These are phyloP conservation scores for Strobilomyces echinocephalus DNA, from an alignment of 768 basidiomycete genomes.

Conservation along the genomic window DNA sequence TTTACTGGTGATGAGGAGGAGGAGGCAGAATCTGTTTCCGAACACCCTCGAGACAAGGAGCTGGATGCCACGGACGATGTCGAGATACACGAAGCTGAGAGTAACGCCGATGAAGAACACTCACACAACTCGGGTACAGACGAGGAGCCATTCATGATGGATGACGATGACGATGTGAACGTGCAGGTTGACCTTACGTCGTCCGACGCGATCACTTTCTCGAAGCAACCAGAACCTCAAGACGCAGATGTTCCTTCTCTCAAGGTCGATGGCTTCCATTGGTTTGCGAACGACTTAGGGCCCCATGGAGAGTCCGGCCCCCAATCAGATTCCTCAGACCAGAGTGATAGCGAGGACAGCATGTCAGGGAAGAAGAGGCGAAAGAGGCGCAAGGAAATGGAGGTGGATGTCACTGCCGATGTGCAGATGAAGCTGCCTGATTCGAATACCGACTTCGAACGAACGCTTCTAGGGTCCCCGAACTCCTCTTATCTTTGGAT, in stretches of 20 bases:
- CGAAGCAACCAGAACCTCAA: background rate
- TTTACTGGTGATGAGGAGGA: constrained; percentile 60
- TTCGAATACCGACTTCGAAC: constrained; percentile 93
- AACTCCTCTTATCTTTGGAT: constrained; percentile 99
- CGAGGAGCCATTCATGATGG: constrained; percentile 15
- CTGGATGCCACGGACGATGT: constrained; percentile 31
- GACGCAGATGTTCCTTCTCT: constrained; percentile 34
- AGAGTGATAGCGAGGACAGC: constrained; percentile 27
- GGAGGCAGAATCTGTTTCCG: constrained; percentile 31
- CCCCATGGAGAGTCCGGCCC: constrained; percentile 34
- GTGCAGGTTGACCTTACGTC: constrained; percentile 19
- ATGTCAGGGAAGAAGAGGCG: constrained; percentile 52
- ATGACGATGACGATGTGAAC: constrained; percentile 8
- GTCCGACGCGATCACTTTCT: background rate
- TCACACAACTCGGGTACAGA: constrained; percentile 7
- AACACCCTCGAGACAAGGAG: constrained; percentile 21
- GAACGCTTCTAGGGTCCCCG: constrained; percentile 86
- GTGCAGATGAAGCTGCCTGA: constrained; percentile 83
- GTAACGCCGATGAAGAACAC: constrained; percentile 9
- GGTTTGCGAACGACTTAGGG: constrained; percentile 45
- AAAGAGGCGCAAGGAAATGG: constrained; percentile 64
- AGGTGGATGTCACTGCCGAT: constrained; percentile 79
- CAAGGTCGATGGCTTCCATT: constrained; percentile 64
- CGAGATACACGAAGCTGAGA: constrained; percentile 18
- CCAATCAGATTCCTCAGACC: constrained; percentile 42